Conservation (phyloP, 2,329 filamentous ascomycete species). For the Blumeria hordei region DNA sequence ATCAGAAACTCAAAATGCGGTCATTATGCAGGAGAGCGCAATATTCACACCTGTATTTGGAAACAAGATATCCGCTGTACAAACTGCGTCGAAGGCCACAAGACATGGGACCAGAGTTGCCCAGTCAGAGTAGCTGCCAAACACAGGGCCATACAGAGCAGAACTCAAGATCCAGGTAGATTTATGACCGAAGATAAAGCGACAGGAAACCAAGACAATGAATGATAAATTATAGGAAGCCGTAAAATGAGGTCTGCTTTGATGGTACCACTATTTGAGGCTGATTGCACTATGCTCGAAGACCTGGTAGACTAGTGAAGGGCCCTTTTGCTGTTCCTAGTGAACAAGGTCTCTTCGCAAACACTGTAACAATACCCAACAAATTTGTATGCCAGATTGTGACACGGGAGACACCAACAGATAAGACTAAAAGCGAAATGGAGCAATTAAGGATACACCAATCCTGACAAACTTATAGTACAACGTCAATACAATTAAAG, state of each 20-base stretch:
- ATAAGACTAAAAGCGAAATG: too few relatives aligned
- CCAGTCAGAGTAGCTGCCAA: background rate
- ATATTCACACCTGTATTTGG: background rate
- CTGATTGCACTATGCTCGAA: too few relatives aligned
- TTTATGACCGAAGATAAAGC: background rate
- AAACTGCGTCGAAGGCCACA: background rate
- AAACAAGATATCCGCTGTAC: background rate
- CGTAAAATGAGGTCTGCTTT: background rate
- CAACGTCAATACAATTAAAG: background rate
- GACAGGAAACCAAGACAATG: background rate
- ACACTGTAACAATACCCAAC: too few relatives aligned
- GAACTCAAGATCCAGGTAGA: background rate
- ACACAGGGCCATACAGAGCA: background rate
- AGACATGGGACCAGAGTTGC: background rate
- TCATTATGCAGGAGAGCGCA: background rate
- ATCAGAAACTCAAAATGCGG: background rate
- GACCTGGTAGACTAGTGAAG: too few relatives aligned
- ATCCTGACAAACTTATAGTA: background rate
- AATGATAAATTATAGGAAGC: background rate
- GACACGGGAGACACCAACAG: too few relatives aligned
- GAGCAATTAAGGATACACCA: background rate
- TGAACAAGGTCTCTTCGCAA: too few relatives aligned
- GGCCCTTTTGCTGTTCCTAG: too few relatives aligned
- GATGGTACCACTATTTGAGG: background rate
- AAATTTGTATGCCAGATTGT: too few relatives aligned